Evolutionary conservation across 1,139 yeast species (phyloP), one percentile per base, ranked within the genome.

Genomic region (Yarrowia galli): DNA sequence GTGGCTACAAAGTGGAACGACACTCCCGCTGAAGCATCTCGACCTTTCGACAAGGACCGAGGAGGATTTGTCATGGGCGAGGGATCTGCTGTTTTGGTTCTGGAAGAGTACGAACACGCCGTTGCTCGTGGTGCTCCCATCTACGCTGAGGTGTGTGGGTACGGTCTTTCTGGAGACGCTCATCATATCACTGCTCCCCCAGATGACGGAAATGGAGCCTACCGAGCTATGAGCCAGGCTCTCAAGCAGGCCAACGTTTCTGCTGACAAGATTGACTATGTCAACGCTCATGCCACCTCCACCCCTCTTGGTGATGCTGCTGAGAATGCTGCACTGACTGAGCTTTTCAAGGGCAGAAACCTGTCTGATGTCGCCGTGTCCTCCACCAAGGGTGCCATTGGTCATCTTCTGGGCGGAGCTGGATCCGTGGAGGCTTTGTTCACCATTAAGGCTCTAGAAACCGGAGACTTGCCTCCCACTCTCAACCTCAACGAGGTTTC

Each of bases 241-340:
- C 72, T 93, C 23, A 76, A 79, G 28, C 80, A 83, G 45, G 87
- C 89, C 0, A 76, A 76, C 0, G 71, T 84, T 2, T 73, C 74
- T 1, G 82, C 87, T 0, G 67, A 74, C 2, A 80, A 85, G 5
- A 81, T 95, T 10, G 92, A 84, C 67, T 95, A 92, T 75, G 83
- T 96, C 66, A 96, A 96, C 78, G 98, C 99, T 1, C 99, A 96
- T 78, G 99, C 99, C 0, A 96, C 99, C 0, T 91, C 97, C 0
- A 96, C 99, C 0, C 80, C 81, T 9, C 80, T 93, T 10, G 99
- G 99, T 5, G 99, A 96, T 75, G 79, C 87, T 23, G 96, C 97
- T 0, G 99, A 96, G 75, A 87, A 89, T 73, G 77, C 78, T 60
- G 99, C 98, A 3, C 87, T 95, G 68, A 78, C 81, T 65, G 68